Base-by-base conservation (phyloP, 345 rosid species). In the Lepidium aucheri region DNA sequence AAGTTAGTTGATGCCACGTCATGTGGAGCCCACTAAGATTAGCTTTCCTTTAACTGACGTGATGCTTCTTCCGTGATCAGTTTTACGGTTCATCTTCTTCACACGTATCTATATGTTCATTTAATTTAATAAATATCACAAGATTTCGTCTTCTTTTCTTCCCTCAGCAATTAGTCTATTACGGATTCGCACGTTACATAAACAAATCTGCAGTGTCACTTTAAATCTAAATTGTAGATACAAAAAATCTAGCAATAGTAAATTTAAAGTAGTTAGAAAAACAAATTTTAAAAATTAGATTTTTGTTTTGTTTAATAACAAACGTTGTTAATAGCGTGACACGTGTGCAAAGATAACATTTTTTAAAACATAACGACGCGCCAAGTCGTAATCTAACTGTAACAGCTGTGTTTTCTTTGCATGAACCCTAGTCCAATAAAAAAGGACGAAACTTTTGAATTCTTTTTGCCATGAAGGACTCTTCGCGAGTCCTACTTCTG, bases 391-490 rank as follows among this genome's bases (percentile, higher is more conserved):
- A 4, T 45, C 72, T 33, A 44, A 59, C 45, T 0, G 30, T 20
- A 16, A 63, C 69, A 63, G 33, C 65, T 55, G 58, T 15, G 26
- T 35, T 35, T 24, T 36, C 63, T 59, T 57, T 51, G 68, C 62
- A 66, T 51, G 77, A 44, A 11, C 34, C 34, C 22, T 32, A 45
- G 14, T 28, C 34, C 18, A 41, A 24, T 17, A 34, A 43, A 52
- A 39, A 24, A 59, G 45, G 11, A 26, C 12, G 16, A 17, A 13
- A 16, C 1, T 51, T 67, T 44, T 16, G 42, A 46, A 47, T 1
- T 15, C n/a, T 15, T 41, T 20, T 73, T 73, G 72, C 72, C 68
- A 33, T 28, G 39, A 67, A 73, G 73, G 77, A 60, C 77, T n/a
- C 50, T 18, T 36, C 13, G 15, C 3, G 32, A 42, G 72, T 36